A percentile compares a stretch with the other conserved stretches of the same genome.
Evolutionary conservation across 2,329 filamentous ascomycete species (phyloP).

Genomic region (Pseudocercospora macadamiae): DNA sequence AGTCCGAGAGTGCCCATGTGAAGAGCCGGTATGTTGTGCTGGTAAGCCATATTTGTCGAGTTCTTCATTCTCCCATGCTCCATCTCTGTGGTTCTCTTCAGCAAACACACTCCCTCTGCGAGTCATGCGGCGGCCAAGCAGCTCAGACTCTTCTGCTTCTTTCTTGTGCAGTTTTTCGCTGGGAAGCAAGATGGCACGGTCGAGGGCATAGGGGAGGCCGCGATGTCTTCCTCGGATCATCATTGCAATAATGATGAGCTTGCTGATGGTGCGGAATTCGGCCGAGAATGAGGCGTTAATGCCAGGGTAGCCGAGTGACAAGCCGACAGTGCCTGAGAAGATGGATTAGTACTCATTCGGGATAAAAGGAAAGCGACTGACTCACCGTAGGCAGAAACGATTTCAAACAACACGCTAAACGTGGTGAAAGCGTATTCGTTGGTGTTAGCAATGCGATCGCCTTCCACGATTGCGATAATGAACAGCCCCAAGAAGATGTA

Average conservation of each 20-base stretch:
- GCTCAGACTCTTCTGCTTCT: constrained; percentile 50
- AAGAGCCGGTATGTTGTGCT: constrained; percentile 25
- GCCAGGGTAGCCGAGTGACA: constrained; percentile 79
- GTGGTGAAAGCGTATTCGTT: constrained; percentile 58
- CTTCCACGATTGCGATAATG: constrained; percentile 88
- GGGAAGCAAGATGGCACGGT: constrained; percentile 70
- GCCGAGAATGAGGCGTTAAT: constrained; percentile 80
- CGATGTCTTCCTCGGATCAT: constrained; percentile 67
- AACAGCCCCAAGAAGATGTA: constrained; percentile 94
- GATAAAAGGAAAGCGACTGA: too few relatives aligned
- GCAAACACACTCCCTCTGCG: constrained; percentile 33
- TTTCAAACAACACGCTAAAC: constrained; percentile 72
- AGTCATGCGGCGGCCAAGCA: constrained; percentile 34
- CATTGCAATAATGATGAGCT: constrained; percentile 69
- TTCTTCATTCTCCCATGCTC: constrained; percentile 31
- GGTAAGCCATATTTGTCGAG: constrained; percentile 34
- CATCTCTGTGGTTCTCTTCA: constrained; percentile 21
- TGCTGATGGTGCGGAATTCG: constrained; percentile 74
- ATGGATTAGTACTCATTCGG: too few relatives aligned
- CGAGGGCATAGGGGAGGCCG: constrained; percentile 67
- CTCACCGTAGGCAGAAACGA: constrained; percentile 81
- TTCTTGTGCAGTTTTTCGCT: constrained; percentile 65
- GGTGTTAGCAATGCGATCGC: constrained; percentile 64
- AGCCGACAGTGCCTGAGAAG: constrained; percentile 68
- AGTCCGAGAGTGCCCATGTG: not conserved